Base-by-base conservation (phyloP, 2,329 filamentous ascomycete genomes). In the Cercospora sojina region DNA sequence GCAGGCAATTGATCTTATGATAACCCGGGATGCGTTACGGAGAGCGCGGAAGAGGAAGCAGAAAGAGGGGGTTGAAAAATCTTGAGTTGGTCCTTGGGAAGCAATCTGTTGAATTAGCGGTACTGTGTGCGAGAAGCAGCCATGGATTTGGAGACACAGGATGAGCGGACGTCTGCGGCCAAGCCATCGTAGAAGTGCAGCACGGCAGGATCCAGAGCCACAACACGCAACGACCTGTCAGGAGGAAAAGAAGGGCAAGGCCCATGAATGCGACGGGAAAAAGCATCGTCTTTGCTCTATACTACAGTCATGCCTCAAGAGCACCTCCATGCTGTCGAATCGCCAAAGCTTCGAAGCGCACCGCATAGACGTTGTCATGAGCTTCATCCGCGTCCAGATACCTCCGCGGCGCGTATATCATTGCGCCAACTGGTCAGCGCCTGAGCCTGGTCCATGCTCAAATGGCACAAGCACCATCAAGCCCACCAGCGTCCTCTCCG, bases 401-500 rank as follows among this genome's bases (percentile, higher is more conserved):
- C 35, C 16, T 16, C 12, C 35, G 32, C 32, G 13, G 25, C 13
- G 2, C 16, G 47, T n/a, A 16, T 6, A 13, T 5, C 13, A 16
- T 8, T 25, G 13, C 23, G 12, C n/a, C 47, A 29, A 8, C 12
- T 9, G 7, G 12, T 53, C 12, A n/a, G 13, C 23, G 16, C 16
- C 35, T 41, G n/a, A 13, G 1, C 25, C 12, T 5, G 47, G n/a
- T 25, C 25, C 23, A 27, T 43, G 47, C 20, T 59, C 38, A 64
- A n/a, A 64, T 23, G 31, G 16, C 55, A 23, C 53, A 59, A 25
- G 55, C 41, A 12, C 62, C 62, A 18, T 51, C 43, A n/a, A 64
- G 20, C 13, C 62, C 55, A 13, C 55, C 56, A 25, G 25, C 55
- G 27, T 64, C 55, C 55, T 59, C 62, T 25, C 62, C 62, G 6